Percentiles rank a stretch among this genome's conserved stretches.
Evolutionary conservation across 2,329 filamentous ascomycete species (phyloP).

Genomic region (Elsinoe ampelina): DNA sequence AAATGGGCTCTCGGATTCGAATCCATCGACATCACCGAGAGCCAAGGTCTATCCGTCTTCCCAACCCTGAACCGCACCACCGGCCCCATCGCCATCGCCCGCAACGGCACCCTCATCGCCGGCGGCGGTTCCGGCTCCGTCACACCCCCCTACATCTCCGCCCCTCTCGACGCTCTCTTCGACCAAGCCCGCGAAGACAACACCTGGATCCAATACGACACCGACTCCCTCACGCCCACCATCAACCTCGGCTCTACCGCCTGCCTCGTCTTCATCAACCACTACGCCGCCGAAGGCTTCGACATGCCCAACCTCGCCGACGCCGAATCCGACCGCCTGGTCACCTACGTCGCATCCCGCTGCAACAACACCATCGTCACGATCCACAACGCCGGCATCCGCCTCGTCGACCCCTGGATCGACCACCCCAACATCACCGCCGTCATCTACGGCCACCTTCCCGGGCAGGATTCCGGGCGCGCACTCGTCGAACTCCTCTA

Average conservation of each 20-base stretch:
- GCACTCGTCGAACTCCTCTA: conserved; percentile 24
- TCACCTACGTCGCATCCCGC: conserved; percentile 23
- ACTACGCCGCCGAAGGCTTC: conserved; percentile 21
- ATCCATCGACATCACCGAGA: conserved; percentile 9
- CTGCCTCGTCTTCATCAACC: conserved; percentile 27
- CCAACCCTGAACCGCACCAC: background rate
- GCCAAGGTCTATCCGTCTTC: background rate
- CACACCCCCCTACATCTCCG: conserved; percentile 19
- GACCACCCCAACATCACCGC: conserved; percentile 26
- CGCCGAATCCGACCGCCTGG: conserved; percentile 22
- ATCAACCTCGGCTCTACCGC: conserved; percentile 21
- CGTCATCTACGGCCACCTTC: conserved; percentile 23
- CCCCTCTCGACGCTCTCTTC: conserved; percentile 23
- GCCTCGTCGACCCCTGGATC: conserved; percentile 24
- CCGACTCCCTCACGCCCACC: conserved; percentile 19
- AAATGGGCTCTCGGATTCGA: conserved; percentile 14
- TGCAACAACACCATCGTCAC: conserved; percentile 26
- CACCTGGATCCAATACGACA: conserved; percentile 21
- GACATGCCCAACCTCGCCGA: conserved; percentile 24
- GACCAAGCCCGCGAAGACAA: conserved; percentile 21
- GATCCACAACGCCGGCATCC: conserved; percentile 25
- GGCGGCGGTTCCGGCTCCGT: conserved; percentile 25
- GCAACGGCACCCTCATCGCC: conserved; percentile 23
- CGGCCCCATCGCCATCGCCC: conserved; percentile 18
- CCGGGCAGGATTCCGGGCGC: conserved; percentile 24